Percentiles rank a stretch among this genome's conserved stretches.
Conservation (phyloP, 2,329 filamentous ascomycete genomes). For the Neonectria coccinea region DNA sequence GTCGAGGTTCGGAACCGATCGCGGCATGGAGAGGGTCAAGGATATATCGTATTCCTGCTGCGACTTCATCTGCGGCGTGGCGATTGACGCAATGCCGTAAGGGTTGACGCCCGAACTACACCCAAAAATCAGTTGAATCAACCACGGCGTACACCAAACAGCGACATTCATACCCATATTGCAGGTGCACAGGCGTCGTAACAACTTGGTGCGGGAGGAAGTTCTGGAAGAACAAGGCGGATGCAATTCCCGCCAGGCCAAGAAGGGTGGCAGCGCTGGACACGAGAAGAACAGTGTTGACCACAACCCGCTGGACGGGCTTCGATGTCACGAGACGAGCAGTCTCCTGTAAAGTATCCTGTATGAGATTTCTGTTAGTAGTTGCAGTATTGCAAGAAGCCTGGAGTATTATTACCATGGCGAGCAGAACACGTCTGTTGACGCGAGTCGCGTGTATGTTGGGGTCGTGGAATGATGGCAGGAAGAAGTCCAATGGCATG, state of each 20-base stretch:
- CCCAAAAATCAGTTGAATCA: constrained; percentile 29
- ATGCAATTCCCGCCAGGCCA: constrained; percentile 60
- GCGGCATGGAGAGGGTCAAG: constrained; percentile 80
- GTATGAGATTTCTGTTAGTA: not conserved
- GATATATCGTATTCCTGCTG: constrained; percentile 88
- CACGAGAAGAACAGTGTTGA: constrained; percentile 61
- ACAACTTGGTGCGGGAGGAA: constrained; percentile 68
- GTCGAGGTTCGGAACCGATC: constrained; percentile 78
- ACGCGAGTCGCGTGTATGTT: constrained; percentile 22
- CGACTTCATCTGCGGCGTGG: constrained; percentile 67
- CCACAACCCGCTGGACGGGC: constrained; percentile 61
- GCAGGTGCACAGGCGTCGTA: constrained; percentile 65
- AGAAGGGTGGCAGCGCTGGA: constrained; percentile 59
- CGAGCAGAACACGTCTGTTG: constrained; percentile 22
- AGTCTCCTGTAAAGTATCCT: constrained; percentile 54
- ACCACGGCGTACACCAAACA: not conserved
- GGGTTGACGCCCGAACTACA: constrained; percentile 63
- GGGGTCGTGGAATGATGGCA: constrained; percentile 24
- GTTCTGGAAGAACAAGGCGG: constrained; percentile 66
- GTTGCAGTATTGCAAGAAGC: not conserved
- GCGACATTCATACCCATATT: constrained; percentile 65
- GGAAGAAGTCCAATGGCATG: constrained; percentile 35
- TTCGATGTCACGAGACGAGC: constrained; percentile 61
- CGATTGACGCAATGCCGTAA: constrained; percentile 62
- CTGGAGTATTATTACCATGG: constrained; percentile 34